phyloP scores from a whole-genome alignment of 2,329 filamentous ascomycete species.

The Aspergillus sp. region DNA sequence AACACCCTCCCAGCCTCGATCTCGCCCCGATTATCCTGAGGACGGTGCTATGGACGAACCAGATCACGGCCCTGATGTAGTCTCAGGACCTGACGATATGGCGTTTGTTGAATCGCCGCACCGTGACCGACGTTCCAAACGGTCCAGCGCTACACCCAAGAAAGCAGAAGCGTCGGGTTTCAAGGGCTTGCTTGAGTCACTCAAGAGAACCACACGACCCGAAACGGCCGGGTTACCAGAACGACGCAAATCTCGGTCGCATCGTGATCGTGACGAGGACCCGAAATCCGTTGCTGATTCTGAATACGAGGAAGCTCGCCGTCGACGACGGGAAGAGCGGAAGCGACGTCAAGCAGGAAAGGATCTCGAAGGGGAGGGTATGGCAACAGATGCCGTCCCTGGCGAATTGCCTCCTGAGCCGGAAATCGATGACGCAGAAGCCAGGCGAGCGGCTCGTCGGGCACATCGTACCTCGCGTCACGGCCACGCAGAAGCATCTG shows the following conservation, averaged over 20 bases:
- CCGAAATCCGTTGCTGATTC: conserved; percentile 25
- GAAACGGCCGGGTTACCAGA: conserved; percentile 22
- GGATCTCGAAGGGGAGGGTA: conserved; percentile 33
- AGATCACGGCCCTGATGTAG: conserved; percentile 36
- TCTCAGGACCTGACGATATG: conserved; percentile 44
- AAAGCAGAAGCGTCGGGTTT: conserved; percentile 44
- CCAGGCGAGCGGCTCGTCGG: conserved; percentile 54
- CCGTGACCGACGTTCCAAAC: conserved; percentile 47
- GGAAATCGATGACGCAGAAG: conserved; percentile 49
- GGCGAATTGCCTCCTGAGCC: conserved; percentile 25
- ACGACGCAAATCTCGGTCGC: conserved; percentile 29
- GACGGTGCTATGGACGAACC: conserved; percentile 50
- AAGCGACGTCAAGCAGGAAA: conserved; percentile 34
- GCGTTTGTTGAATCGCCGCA: conserved; percentile 44
- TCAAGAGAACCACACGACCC: conserved; percentile 22
- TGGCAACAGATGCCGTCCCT: conserved; percentile 37
- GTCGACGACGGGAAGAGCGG: conserved; percentile 28
- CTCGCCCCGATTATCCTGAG: conserved; percentile 31
- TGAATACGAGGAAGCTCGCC: conserved; percentile 29
- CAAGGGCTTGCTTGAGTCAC: conserved; percentile 54
- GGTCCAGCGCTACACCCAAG: conserved; percentile 55
- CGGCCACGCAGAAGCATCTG: conserved; percentile 18
- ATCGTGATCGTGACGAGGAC: conserved; percentile 32
- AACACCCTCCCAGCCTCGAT: conserved; percentile 19
- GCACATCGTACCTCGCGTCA: conserved; percentile 41